Percentiles rank a stretch among this genome's conserved stretches.
phyloP scores from a whole-genome alignment of 495 filamentous ascomycete species.

The Hyaloscypha bicolor region DNA sequence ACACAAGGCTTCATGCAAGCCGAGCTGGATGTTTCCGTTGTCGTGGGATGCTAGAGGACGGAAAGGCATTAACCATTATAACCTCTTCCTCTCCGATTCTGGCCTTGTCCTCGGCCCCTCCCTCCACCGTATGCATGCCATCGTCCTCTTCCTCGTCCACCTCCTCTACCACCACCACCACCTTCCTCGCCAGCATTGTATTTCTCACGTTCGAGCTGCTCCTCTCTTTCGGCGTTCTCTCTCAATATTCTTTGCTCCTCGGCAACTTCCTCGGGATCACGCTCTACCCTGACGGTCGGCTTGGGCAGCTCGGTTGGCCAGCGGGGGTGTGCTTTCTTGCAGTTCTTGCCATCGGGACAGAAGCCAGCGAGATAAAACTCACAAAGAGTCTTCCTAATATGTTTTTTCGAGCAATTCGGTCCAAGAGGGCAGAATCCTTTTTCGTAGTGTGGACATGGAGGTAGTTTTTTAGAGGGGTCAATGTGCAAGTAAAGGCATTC shows the following conservation, averaged over 20 bases:
- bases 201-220: slow-evolving; percentile 37
- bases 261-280: slow-evolving; percentile 31
- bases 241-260: slow-evolving; percentile 33
- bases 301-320: slow-evolving; percentile 76
- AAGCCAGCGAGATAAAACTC: slow-evolving; percentile 91
- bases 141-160: slow-evolving; percentile 31
- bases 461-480: slow-evolving; percentile 75
- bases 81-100: slow-evolving; percentile 28
- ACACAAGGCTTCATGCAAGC: background rate
- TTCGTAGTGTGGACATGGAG: slow-evolving; percentile 92
- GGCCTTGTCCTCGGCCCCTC: slow-evolving; percentile 13
- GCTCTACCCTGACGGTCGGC: slow-evolving; percentile 45
- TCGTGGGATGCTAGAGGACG: background rate
- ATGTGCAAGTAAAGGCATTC: slow-evolving; percentile 97
- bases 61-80: slow-evolving; percentile 15
- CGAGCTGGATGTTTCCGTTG: background rate
- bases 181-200: slow-evolving; percentile 37
- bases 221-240: slow-evolving; percentile 41
- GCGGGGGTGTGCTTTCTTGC: slow-evolving; percentile 76
- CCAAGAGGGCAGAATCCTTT: slow-evolving; percentile 94
- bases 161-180: slow-evolving; percentile 25
- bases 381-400: slow-evolving; percentile 77
- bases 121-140: slow-evolving; percentile 28
- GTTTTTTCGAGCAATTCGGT: slow-evolving; percentile 81
- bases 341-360: slow-evolving; percentile 81